Percentiles rank a stretch among this genome's conserved stretches.
Conservation (phyloP, 2,329 filamentous ascomycete genomes). For the Ceratocystiopsis sp. region DNA sequence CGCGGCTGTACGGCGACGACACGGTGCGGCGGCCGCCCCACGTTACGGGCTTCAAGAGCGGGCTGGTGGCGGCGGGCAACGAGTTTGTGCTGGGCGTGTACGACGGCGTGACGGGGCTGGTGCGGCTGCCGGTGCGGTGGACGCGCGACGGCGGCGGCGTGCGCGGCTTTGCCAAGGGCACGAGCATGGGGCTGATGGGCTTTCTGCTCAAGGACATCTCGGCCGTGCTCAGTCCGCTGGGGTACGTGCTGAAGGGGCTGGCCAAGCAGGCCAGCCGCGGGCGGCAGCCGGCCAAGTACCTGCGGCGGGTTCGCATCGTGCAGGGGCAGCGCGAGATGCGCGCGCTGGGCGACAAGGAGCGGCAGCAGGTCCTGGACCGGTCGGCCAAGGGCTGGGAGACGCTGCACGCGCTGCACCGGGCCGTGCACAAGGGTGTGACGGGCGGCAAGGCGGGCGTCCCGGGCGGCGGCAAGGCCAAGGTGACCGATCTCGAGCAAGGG, state of each 20-base stretch:
- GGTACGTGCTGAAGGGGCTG: slow-evolving; percentile 47
- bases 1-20: slow-evolving; percentile 51
- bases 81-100: slow-evolving; percentile 48
- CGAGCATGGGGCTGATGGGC: slow-evolving; percentile 46
- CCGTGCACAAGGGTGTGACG: slow-evolving; percentile 19
- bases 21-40: slow-evolving; percentile 47
- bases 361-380: slow-evolving; percentile 14
- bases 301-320: slow-evolving; percentile 39
- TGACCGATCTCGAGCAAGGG: too few species aligned
- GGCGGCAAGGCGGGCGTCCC: not conserved
- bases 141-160: slow-evolving; percentile 33
- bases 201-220: slow-evolving; percentile 48
- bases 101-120: slow-evolving; percentile 46
- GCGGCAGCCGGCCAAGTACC: slow-evolving; percentile 32
- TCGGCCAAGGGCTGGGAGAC: slow-evolving; percentile 25
- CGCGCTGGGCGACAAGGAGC: slow-evolving; percentile 17
- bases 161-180: slow-evolving; percentile 30
- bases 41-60: slow-evolving; percentile 48
- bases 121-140: slow-evolving; percentile 39
- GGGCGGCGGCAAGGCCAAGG: too few species aligned
- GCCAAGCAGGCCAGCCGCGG: slow-evolving; percentile 40
- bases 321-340: slow-evolving; percentile 35
- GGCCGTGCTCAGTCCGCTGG: slow-evolving; percentile 41
- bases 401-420: slow-evolving; percentile 22
- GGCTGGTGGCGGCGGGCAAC: slow-evolving; percentile 40